These are phyloP conservation scores for Aethionema arabicum DNA, from an alignment of 345 rosid genomes.

Conservation along the genomic window DNA sequence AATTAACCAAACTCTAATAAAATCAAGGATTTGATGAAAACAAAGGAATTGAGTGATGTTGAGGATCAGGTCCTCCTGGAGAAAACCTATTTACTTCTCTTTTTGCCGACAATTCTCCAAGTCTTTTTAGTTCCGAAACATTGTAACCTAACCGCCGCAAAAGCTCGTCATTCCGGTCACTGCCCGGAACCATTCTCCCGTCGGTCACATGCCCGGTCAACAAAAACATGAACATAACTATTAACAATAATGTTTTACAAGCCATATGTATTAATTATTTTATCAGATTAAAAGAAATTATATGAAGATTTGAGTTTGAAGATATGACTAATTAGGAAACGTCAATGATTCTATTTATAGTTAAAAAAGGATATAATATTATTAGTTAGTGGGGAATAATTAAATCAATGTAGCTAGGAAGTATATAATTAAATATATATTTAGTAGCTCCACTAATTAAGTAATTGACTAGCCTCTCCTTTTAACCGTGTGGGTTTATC, in stretches of 20 bases:
- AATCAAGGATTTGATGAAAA: slow-evolving; percentile 25
- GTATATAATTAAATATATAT: slow-evolving; percentile 2
- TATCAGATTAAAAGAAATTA: not conserved
- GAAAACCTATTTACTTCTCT: slow-evolving; percentile 31
- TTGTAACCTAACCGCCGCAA: slow-evolving; percentile 37
- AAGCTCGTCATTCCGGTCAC: slow-evolving; percentile 26
- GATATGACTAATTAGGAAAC: slow-evolving; percentile 26
- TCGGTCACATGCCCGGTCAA: slow-evolving; percentile 17
- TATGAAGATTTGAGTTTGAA: slow-evolving; percentile 17
- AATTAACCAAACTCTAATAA: slow-evolving; percentile 15
- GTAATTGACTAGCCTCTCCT: slow-evolving; percentile 2
- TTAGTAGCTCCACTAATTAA: slow-evolving; percentile 9
- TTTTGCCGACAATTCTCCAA: slow-evolving; percentile 18
- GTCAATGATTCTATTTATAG: slow-evolving; percentile 33
- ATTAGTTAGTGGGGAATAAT: slow-evolving; percentile 16
- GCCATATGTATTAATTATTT: slow-evolving; percentile 23
- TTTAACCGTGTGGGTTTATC: not conserved
- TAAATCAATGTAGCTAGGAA: slow-evolving; percentile 8
- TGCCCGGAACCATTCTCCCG: slow-evolving; percentile 26
- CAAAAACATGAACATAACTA: slow-evolving; percentile 8
- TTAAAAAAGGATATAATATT: slow-evolving; percentile 8
- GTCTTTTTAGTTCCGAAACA: slow-evolving; percentile 29
- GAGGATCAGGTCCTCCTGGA: slow-evolving; percentile 43
- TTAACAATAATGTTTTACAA: slow-evolving; percentile 23
- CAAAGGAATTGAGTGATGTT: slow-evolving; percentile 36